Percentiles rank a stretch among this genome's conserved stretches.
Conservation (phyloP, 768 basidiomycete genomes). For the Favolaschia claudopus region DNA sequence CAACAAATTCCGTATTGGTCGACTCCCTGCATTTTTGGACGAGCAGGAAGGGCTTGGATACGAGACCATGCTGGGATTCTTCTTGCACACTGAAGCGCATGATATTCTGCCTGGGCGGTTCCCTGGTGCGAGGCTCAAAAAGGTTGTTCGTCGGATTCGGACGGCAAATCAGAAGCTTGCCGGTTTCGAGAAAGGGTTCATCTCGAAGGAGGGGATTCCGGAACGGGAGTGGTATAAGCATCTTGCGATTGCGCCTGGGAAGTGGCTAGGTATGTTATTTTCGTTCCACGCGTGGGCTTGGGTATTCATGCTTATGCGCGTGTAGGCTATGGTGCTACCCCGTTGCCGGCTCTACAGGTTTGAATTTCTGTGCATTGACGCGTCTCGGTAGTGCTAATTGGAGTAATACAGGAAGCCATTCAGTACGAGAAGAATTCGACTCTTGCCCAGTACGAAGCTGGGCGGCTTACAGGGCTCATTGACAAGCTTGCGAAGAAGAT, state of each 20-base stretch:
- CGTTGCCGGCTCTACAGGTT: conserved; percentile 80
- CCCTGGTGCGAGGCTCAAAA: conserved; percentile 55
- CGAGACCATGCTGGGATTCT: conserved; percentile 15
- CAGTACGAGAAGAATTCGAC: conserved; percentile 70
- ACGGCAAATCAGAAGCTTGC: conserved; percentile 71
- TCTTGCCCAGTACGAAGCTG: conserved; percentile 66
- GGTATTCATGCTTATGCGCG: neutral
- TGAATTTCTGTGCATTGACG: too few relatives aligned
- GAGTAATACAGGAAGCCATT: conserved; percentile 83
- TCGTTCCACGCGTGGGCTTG: neutral
- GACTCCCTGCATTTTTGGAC: conserved; percentile 31
- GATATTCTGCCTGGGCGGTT: conserved; percentile 24
- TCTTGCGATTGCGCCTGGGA: conserved; percentile 86
- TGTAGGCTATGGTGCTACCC: conserved; percentile 84
- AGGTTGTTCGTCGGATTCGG: conserved; percentile 65
- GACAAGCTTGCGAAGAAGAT: conserved; percentile 56
- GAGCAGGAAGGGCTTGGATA: conserved; percentile 28
- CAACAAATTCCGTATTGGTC: conserved; percentile 34
- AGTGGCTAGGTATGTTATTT: conserved; percentile 72
- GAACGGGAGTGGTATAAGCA: conserved; percentile 89
- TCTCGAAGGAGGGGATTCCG: conserved; percentile 77
- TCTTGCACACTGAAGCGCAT: conserved; percentile 13
- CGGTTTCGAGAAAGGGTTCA: conserved; percentile 81
- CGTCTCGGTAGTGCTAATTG: too few relatives aligned
- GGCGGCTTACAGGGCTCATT: conserved; percentile 62